Evolutionary conservation across 2,329 filamentous ascomycete genomes (phyloP).

Genomic region (Tolypocladium sp.): DNA sequence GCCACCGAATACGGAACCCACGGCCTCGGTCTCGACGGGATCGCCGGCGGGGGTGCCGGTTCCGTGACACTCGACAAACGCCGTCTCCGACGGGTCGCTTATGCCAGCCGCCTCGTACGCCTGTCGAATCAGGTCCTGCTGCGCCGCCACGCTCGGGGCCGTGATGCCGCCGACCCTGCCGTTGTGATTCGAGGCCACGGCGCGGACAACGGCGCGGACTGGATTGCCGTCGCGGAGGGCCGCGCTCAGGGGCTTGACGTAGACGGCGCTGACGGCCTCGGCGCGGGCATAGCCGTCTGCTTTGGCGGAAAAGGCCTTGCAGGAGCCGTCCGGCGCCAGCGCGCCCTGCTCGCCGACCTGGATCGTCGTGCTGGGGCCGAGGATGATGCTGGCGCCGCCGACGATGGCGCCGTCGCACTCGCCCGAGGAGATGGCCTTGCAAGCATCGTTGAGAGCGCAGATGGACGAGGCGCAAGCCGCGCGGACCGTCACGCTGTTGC

Average conservation of each 20-base stretch:
- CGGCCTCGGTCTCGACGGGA: slow-evolving; percentile 17
- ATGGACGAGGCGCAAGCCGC: not conserved
- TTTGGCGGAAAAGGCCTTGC: not conserved
- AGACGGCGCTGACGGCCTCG: not conserved
- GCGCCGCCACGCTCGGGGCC: too few relatives aligned
- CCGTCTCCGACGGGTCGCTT: slow-evolving; percentile 5
- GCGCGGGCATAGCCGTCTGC: not conserved
- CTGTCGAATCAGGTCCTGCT: too few relatives aligned
- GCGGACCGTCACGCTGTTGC: not conserved
- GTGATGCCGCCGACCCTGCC: too few relatives aligned
- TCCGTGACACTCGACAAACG: slow-evolving; percentile 5
- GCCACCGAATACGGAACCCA: too few relatives aligned
- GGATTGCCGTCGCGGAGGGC: slow-evolving; percentile 21
- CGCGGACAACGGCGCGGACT: not conserved
- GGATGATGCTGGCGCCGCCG: not conserved
- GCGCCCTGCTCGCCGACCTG: not conserved
- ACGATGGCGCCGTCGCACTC: not conserved
- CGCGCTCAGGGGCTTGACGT: not conserved
- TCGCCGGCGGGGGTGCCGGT: slow-evolving; percentile 31
- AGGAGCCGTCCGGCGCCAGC: not conserved
- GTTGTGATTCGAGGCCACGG: not conserved
- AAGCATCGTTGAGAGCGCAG: not conserved
- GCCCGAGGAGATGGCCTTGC: not conserved
- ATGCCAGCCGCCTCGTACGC: slow-evolving; percentile 5
- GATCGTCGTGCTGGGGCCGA: not conserved